Base-by-base conservation (phyloP, 805 yeast species). In the Spathaspora sp. region DNA sequence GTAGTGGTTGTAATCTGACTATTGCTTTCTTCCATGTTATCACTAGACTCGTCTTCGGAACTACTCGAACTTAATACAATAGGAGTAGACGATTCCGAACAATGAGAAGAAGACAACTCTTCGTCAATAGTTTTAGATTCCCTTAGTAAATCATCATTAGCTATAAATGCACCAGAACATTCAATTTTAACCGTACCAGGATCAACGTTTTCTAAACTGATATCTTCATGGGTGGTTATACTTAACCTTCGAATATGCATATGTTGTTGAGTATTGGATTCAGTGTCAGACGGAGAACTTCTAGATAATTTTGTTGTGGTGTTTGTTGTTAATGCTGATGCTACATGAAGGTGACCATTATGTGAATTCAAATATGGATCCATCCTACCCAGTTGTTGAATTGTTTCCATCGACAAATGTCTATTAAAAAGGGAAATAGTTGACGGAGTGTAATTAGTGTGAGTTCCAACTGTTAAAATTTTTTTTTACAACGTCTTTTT, bases 101-200 rank as follows among this genome's bases (percentile, higher is more conserved):
- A 46, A 5, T 53, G 48, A 5, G 60, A 49, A 6, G 58, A 48
- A 19, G 48, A 32, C 5, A 47, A 42, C 7, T 52, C 50, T 10
- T 42, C 44, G 8, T 12, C 26, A 18, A 29, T 42, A 26, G 23
- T 18, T 46, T 23, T 42, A 16, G 53, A 38, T 19, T 64, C 64
- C 29, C 68, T 60, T 26, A 73, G 56, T 46, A 73, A 56, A 49
- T 68, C 67, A 55, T 73, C 78, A 52, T 73, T 74, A 50, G 76
- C 79, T 8, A 75, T 75, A 52, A 65, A 75, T 0, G 79, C 78
- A 5, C 77, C 78, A 2, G 75, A 68, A 58, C 77, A 72, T 51
- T 75, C 79, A 47, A 75, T 73, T 43, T 64, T 62, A 46, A 75
- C 70, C 10, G 74, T 72, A 5, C 79, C 79, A 11, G 68, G 64